These are phyloP conservation scores for Pleurotus sapidus DNA, from an alignment of 768 basidiomycete genomes.

Conservation along the genomic window DNA sequence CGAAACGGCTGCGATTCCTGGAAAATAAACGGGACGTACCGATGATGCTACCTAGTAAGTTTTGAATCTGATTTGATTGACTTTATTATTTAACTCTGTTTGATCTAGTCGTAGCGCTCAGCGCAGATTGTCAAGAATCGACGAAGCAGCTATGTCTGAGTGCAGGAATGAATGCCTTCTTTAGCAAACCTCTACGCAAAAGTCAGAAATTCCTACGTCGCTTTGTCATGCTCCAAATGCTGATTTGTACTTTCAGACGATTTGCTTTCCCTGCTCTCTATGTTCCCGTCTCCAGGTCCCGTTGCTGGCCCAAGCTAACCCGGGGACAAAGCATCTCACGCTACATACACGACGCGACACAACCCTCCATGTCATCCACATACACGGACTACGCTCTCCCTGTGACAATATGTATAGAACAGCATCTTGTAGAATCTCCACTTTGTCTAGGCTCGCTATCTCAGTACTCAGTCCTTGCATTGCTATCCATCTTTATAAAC, in stretches of 20 bases:
- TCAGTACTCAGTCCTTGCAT: no score
- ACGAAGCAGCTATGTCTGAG: constrained; percentile 75
- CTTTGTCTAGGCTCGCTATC: no score
- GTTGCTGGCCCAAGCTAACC: neutral
- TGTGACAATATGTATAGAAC: no score
- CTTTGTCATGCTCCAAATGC: neutral
- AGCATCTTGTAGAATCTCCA: no score
- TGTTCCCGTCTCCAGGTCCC: constrained; percentile 38
- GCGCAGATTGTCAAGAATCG: constrained; percentile 76
- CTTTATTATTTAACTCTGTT: neutral
- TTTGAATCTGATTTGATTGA: neutral
- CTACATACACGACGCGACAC: neutral
- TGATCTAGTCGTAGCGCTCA: constrained; percentile 60
- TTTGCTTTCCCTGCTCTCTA: constrained; percentile 48
- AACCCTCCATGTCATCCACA: no score
- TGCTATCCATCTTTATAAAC: no score
- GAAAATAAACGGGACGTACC: constrained; percentile 56
- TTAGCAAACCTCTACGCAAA: constrained; percentile 70
- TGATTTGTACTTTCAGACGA: constrained; percentile 36
- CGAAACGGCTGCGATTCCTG: constrained; percentile 56
- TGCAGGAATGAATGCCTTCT: constrained; percentile 76
- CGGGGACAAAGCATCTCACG: neutral
- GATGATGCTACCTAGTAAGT: constrained; percentile 54
- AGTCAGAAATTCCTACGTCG: constrained; percentile 27
- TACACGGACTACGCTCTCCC: no score